A percentile compares a stretch with the other conserved stretches of the same genome.
phyloP scores from a whole-genome alignment of 768 basidiomycete species.

The Agaricus bisporus region DNA sequence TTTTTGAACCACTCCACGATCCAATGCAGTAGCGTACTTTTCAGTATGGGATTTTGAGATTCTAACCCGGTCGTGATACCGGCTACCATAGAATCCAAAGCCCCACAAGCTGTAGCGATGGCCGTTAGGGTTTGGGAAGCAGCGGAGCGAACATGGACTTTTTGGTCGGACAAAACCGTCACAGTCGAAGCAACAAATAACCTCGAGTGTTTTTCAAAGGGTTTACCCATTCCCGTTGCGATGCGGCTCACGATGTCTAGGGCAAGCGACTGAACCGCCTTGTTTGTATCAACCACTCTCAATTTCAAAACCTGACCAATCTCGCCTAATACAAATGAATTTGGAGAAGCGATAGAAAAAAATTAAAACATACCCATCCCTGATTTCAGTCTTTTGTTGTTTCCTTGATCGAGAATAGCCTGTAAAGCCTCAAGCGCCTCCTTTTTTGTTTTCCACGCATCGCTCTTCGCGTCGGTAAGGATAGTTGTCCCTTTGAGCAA shows the following conservation, averaged over 20 bases:
- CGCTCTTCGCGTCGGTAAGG: constrained; percentile 79
- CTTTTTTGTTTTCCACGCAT: constrained; percentile 96
- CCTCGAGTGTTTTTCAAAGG: constrained; percentile 86
- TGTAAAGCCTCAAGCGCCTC: constrained; percentile 86
- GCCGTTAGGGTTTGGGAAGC: constrained; percentile 75
- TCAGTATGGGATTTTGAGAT: constrained; percentile 80
- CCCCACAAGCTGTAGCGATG: constrained; percentile 80
- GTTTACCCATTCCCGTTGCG: constrained; percentile 90
- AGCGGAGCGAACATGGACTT: constrained; percentile 75
- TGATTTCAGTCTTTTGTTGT: constrained; percentile 89
- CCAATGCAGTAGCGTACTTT: constrained; percentile 76
- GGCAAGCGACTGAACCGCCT: constrained; percentile 85
- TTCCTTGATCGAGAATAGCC: constrained; percentile 80
- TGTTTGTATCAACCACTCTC: constrained; percentile 88
- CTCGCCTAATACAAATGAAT: constrained; percentile 52
- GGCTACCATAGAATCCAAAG: constrained; percentile 74
- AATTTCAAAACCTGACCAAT: constrained; percentile 85
- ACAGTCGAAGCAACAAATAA: constrained; percentile 73
- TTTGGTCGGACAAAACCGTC: constrained; percentile 88
- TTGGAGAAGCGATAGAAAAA: background rate
- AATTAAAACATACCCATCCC: constrained; percentile 61
- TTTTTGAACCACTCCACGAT: constrained; percentile 73
- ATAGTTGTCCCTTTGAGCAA: constrained; percentile 81
- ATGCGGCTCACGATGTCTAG: constrained; percentile 88
- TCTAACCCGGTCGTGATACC: constrained; percentile 81